Base-by-base conservation (phyloP, 2,329 filamentous ascomycete species). In the Mariannaea sp. region DNA sequence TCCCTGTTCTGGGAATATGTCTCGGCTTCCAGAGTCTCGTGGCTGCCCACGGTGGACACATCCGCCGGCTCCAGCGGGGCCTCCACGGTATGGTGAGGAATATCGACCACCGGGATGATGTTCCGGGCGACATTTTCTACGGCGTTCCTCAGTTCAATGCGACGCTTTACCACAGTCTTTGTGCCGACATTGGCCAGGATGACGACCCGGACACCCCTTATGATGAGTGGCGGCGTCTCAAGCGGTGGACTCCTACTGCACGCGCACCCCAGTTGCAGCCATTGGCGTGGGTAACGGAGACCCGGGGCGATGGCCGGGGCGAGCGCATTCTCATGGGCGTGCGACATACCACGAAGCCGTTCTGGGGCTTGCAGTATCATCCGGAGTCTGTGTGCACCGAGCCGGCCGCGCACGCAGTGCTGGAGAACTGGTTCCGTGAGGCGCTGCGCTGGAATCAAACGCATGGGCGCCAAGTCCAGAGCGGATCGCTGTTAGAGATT, bases 301-400 rank as follows among this genome's bases (percentile, higher is more conserved):
- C 71, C 5, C 65, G 73, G 5, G 70, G 70, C 4, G 71, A 71
- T 2, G 65, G 67, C 9, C 63, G 58, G 8, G 60, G 65, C 7
- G 80, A 83, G 65, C 74, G 80, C 35, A 79, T 92, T 3, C 71
- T 94, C n/a, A 95, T 95, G 90, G 89, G 82, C 0, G 84, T 87
- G 13, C 83, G 79, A 58, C 91, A 96, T 69, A 73, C 69, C 14
- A 67, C 59, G 1, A 86, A 84, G 59, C 92, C 92, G 0, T 89
- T 93, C 58, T 95, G 89, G 86, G 92, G 89, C 0, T 79, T 96
- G 14, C 92, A 96, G 67, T 96, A 94, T 64, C 92, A 96, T 66
- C 92, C 92, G 0, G 92, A 97, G 70, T 96, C 90, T 0, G 83
- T 91, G 12, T 96, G 91, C 69, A 95, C 92, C 4, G 88, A 90